Evolutionary conservation across 2,329 filamentous ascomycete species (phyloP).

Genomic region (Aureobasidium lini): DNA sequence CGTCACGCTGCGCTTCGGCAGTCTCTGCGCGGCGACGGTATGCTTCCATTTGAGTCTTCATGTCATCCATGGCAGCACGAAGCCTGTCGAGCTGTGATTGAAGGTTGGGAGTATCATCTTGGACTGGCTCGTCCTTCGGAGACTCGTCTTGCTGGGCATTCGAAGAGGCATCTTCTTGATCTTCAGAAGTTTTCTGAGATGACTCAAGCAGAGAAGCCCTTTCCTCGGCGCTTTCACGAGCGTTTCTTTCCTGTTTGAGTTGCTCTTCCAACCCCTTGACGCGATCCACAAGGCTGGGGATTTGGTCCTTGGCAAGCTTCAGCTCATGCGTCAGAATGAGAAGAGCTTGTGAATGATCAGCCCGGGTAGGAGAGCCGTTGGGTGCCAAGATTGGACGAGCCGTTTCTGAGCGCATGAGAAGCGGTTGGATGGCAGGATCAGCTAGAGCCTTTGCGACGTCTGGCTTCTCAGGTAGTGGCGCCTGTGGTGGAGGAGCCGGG

Average conservation of each 20-base stretch:
- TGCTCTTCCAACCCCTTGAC: slow-evolving; percentile 75
- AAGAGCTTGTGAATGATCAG: slow-evolving; percentile 63
- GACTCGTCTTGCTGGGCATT: slow-evolving; percentile 27
- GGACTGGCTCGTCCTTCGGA: not conserved
- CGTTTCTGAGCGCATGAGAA: slow-evolving; percentile 67
- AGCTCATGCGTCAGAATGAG: slow-evolving; percentile 78
- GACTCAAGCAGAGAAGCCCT: slow-evolving; percentile 62
- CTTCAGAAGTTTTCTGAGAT: slow-evolving; percentile 15
- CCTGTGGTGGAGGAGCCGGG: slow-evolving; percentile 85
- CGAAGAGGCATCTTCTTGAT: slow-evolving; percentile 17
- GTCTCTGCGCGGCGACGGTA: slow-evolving; percentile 69
- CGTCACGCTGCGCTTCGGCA: slow-evolving; percentile 69
- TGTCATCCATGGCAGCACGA: slow-evolving; percentile 69
- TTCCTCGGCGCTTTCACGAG: slow-evolving; percentile 78
- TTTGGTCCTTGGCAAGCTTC: slow-evolving; percentile 73
- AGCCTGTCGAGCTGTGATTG: slow-evolving; percentile 70
- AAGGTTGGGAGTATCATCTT: slow-evolving; percentile 34
- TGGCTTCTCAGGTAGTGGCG: slow-evolving; percentile 88
- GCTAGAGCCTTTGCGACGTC: slow-evolving; percentile 51
- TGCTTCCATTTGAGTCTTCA: slow-evolving; percentile 70
- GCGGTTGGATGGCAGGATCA: slow-evolving; percentile 44
- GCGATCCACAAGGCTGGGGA: slow-evolving; percentile 72
- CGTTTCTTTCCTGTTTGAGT: slow-evolving; percentile 70
- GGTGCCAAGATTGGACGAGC: slow-evolving; percentile 55
- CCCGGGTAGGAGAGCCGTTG: slow-evolving; percentile 52